Evolutionary conservation across 148 eudicot genomes (phyloP).

Genomic region (Drosera capensis): DNA sequence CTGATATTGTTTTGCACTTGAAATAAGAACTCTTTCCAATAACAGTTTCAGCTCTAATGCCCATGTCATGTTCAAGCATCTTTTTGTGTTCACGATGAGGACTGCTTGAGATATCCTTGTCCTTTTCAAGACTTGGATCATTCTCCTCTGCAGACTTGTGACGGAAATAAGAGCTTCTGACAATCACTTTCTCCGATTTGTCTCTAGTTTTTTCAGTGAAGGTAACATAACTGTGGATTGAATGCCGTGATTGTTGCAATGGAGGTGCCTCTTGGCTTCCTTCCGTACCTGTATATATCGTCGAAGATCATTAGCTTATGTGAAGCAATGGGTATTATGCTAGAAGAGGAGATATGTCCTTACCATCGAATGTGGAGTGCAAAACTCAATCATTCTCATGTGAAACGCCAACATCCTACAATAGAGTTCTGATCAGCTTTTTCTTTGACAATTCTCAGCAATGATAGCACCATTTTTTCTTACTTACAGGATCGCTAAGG

Average conservation of each 20-base stretch:
- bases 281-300: conserved; percentile 10
- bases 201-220: conserved; percentile 16
- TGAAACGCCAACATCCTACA: conserved; percentile 23
- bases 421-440: background rate
- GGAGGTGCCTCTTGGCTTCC: conserved; percentile 20
- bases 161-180: conserved; percentile 7
- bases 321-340: background rate
- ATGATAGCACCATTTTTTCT: background rate
- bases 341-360: too few relatives aligned
- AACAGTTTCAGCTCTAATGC: conserved; percentile 18
- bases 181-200: conserved; percentile 5
- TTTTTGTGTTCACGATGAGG: conserved; percentile 41
- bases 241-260: conserved; percentile 20
- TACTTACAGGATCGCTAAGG: conserved; percentile 23
- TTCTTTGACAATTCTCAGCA: background rate
- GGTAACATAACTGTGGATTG: conserved; percentile 31
- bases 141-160: conserved; percentile 6
- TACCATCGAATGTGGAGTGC: conserved; percentile 27
- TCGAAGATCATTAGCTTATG: too few relatives aligned
- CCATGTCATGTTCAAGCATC: conserved; percentile 12
- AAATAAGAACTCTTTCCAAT: conserved; percentile 45
- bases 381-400: conserved; percentile 6
- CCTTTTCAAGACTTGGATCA: conserved; percentile 5
- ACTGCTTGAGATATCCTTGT: conserved; percentile 28
- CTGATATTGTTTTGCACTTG: conserved; percentile 22